Base-by-base conservation (phyloP, 2,329 filamentous ascomycete genomes). In the Zymoseptoria crescenta region DNA sequence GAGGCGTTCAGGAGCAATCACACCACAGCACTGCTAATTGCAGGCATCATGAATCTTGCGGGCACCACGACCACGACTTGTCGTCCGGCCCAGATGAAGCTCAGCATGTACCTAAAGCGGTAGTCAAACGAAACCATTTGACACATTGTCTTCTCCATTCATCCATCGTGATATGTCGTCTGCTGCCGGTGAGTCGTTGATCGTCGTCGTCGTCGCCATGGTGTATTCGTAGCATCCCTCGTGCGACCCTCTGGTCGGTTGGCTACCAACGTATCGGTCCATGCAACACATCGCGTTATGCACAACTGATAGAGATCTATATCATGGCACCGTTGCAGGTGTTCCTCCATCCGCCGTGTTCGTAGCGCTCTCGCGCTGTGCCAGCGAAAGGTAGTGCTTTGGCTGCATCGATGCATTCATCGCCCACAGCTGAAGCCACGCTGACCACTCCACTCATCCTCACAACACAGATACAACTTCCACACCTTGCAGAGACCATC, bases 1-100 rank as follows among this genome's bases (percentile, higher is more conserved):
- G 35, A 56, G 62, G 59, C 59, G 62, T 63, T 53, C 53, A 49
- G 62, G 55, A 45, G n/a, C 13, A 13, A 45, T 45, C 35, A 16
- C 20, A 1, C 6, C 4, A 30, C 16, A 54, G 28, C 27, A 29
- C 13, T 50, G 52, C 27, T 21, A 21, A 19, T 19, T 7, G 28
- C 24, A 20, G 49, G 21, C 35, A 50, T 45, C 16, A 45, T 45
- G 35, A 24, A 24, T 2, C 35, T 2, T 6, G 35, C n/a, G 13
- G 35, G 35, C 16, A n/a, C 35, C 16, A 16, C 9, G 24, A 24
- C 24, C 24, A 30, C 29, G n/a, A 3, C 10, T 41, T 6, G 35
- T 41, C 35, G 35, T 10, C 16, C 1, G 6, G 5, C 35, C 13
- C 16, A 45, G n/a, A 2, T 1, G 35, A 16, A 6, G 13, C 16